A percentile compares a stretch with the other conserved stretches of the same genome.
Conservation (phyloP, 208 protist species). For the Crithidia sp. region DNA sequence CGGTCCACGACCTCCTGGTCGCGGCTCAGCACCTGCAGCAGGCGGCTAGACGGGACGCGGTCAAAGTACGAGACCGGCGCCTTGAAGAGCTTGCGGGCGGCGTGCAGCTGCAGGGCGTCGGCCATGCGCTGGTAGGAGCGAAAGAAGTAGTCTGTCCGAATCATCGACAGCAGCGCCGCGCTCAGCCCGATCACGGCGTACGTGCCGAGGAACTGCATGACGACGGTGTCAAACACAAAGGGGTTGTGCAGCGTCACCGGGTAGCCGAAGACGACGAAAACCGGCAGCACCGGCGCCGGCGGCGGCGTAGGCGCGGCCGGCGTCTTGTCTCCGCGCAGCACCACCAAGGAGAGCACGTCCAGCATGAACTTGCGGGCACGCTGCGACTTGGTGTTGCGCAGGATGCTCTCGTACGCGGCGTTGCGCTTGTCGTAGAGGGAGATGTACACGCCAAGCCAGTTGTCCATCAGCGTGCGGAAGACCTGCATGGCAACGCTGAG, state of each 20-base stretch:
- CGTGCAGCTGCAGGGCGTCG: slow-evolving; percentile 61
- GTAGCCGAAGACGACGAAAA: slow-evolving; percentile 20
- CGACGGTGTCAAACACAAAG: slow-evolving; percentile 43
- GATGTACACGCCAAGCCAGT: slow-evolving; percentile 82
- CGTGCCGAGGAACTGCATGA: slow-evolving; percentile 54
- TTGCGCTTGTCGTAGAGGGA: slow-evolving; percentile 50
- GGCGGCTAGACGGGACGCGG: slow-evolving; percentile 51
- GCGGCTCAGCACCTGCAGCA: slow-evolving; percentile 65
- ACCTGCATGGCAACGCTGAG: slow-evolving; percentile 54
- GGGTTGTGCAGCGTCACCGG: slow-evolving; percentile 36
- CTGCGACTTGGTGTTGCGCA: slow-evolving; percentile 46
- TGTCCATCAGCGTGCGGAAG: slow-evolving; percentile 68
- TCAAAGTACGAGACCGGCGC: slow-evolving; percentile 85
- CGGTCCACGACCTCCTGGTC: slow-evolving; percentile 78
- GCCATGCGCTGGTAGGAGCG: slow-evolving; percentile 58
- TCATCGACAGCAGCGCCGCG: slow-evolving; percentile 53
- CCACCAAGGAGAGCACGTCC: slow-evolving; percentile 32
- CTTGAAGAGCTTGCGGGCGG: slow-evolving; percentile 59
- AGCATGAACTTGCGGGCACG: slow-evolving; percentile 38
- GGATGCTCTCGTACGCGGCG: slow-evolving; percentile 40
- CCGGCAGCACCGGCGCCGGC: slow-evolving; percentile 9
- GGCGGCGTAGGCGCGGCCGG: slow-evolving; percentile 23
- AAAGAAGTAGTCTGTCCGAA: slow-evolving; percentile 65
- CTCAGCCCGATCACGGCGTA: slow-evolving; percentile 68
- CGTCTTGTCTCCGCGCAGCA: slow-evolving; percentile 31